These are phyloP conservation scores for Boletus austroedulis DNA, from an alignment of 1,284 basidiomycete genomes.

Conservation along the genomic window DNA sequence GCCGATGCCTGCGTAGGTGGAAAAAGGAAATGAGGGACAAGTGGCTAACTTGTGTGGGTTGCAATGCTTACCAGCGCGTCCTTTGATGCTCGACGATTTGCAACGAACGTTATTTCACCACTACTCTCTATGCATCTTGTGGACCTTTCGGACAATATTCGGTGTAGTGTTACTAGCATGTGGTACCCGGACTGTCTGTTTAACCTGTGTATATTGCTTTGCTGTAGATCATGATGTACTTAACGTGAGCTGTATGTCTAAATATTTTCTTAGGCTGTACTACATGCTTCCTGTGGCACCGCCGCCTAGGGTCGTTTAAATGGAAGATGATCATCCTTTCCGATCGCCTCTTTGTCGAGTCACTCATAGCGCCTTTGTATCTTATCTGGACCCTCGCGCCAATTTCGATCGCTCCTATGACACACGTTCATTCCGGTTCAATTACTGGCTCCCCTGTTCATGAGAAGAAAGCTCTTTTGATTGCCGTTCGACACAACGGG, in stretches of 20 bases:
- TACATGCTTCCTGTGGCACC: conserved; percentile 11
- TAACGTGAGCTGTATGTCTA: neutral
- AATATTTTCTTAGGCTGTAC: conserved; percentile 9
- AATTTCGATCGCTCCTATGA: conserved; percentile 5
- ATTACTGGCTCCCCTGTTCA: neutral
- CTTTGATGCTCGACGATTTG: conserved; percentile 7
- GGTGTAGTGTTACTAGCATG: conserved; percentile 2
- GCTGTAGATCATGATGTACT: neutral
- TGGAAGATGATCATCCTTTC: neutral
- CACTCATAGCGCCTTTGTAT: neutral
- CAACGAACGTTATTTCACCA: conserved; percentile 4
- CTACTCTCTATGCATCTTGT: conserved; percentile 1
- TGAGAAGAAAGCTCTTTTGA: conserved; percentile 22
- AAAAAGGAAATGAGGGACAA: conserved; percentile 33
- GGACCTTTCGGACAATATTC: conserved; percentile 6
- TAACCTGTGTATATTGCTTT: conserved; percentile 1
- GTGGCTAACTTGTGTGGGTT: conserved; percentile 32
- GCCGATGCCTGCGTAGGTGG: conserved; percentile 29
- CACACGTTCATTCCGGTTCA: neutral
- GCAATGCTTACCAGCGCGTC: conserved; percentile 23
- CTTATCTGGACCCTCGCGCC: conserved; percentile 11
- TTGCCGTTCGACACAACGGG: conserved; percentile 16
- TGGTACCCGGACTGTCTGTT: neutral
- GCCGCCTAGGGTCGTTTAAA: neutral
- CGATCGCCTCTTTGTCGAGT: neutral